Conservation (phyloP, 306 rosid species). For the Pterocarpus macrocarpus region DNA sequence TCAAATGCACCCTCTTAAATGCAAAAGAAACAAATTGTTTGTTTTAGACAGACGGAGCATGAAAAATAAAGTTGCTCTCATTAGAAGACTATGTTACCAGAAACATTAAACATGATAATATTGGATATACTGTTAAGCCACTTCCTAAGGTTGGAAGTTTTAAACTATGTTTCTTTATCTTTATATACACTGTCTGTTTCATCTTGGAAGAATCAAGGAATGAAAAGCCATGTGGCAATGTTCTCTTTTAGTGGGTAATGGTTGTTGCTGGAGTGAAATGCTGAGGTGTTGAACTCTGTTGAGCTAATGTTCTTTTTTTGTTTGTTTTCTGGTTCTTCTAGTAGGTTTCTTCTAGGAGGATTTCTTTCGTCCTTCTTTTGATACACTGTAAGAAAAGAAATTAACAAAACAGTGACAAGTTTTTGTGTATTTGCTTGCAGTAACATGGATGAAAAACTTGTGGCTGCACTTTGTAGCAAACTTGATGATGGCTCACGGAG, state of each 20-base stretch:
- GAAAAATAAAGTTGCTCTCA: constrained; percentile 1
- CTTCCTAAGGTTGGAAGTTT: constrained; percentile 28
- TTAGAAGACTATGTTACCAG: neutral
- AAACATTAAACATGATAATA: constrained; percentile 3
- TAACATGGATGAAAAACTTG: constrained; percentile 90
- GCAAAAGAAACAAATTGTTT: constrained; percentile 14
- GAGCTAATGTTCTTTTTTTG: constrained; percentile 22
- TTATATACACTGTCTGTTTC: constrained; percentile 8
- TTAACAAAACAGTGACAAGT: constrained; percentile 25
- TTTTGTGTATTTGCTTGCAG: constrained; percentile 59
- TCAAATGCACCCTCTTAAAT: constrained; percentile 35
- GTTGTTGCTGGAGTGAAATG: constrained; percentile 9
- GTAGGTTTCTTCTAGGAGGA: neutral
- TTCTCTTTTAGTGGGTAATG: neutral
- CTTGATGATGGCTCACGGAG: constrained; percentile 66
- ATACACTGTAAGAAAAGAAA: constrained; percentile 14
- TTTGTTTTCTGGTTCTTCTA: neutral
- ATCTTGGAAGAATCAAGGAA: constrained; percentile 18
- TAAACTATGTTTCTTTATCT: constrained; percentile 13
- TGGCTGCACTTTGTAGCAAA: constrained; percentile 82
- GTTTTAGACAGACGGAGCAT: constrained; percentile 11
- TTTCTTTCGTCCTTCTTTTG: neutral
- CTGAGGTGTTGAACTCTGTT: constrained; percentile 12
- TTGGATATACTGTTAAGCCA: constrained; percentile 27
- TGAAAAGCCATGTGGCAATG: neutral